Evolutionary conservation across 1,284 basidiomycete genomes (phyloP).

Genomic region (Sparassis latifolia): DNA sequence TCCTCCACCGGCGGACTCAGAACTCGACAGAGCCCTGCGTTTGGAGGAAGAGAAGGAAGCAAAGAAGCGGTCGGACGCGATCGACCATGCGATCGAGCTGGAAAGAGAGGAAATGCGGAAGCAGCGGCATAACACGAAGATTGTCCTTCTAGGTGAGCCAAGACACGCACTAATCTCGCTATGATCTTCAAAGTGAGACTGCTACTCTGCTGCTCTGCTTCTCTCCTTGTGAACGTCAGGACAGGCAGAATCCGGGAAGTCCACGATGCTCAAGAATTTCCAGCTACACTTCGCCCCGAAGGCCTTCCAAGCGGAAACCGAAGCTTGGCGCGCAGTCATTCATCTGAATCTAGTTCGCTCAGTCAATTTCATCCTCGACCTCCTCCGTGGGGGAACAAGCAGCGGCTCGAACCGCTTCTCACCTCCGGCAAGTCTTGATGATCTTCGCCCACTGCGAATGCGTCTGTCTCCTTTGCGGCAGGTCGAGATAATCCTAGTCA

Average conservation of each 20-base stretch:
- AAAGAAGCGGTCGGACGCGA: slow-evolving; percentile 45
- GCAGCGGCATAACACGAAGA: slow-evolving; percentile 37
- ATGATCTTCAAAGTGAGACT: background rate
- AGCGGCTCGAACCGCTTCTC: background rate
- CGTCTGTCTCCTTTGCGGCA: slow-evolving; percentile 45
- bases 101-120: slow-evolving; percentile 34
- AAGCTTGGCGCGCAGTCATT: slow-evolving; percentile 53
- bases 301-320: slow-evolving; percentile 47
- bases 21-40: slow-evolving; percentile 25
- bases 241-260: slow-evolving; percentile 61
- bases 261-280: slow-evolving; percentile 58
- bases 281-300: slow-evolving; percentile 52
- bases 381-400: slow-evolving; percentile 21
- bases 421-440: slow-evolving; percentile 3
- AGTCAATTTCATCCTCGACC: slow-evolving; percentile 48
- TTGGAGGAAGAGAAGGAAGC: slow-evolving; percentile 44
- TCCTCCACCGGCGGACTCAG: slow-evolving; percentile 18
- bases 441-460: slow-evolving; percentile 38
- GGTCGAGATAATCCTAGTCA: slow-evolving; percentile 42
- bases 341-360: slow-evolving; percentile 57
- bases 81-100: slow-evolving; percentile 41
- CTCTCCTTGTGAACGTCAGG: slow-evolving; percentile 26
- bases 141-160: slow-evolving; percentile 48
- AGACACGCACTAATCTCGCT: background rate
- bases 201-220: too few species aligned